Conservation (phyloP, 306 rosid genomes). For the Prunus kanzakura region DNA sequence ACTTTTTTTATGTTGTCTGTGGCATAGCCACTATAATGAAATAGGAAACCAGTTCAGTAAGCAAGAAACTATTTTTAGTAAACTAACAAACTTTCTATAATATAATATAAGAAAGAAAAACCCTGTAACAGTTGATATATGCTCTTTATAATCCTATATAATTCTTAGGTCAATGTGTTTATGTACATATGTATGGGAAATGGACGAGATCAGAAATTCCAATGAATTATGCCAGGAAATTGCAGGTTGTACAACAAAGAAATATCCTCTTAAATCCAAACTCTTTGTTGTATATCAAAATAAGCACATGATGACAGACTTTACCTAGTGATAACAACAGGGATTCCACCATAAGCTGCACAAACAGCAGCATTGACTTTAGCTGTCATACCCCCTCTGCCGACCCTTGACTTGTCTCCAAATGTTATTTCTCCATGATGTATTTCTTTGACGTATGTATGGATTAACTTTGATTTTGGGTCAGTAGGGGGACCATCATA, state of each 20-base stretch:
- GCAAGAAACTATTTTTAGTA: conserved; percentile 10
- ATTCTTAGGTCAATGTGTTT: no score
- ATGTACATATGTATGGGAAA: no score
- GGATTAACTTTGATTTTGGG: conserved; percentile 74
- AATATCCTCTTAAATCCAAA: neutral
- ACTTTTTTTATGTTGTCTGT: conserved; percentile 70
- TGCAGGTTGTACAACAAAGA: neutral
- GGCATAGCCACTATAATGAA: conserved; percentile 60
- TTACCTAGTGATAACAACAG: conserved; percentile 89
- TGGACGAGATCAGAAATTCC: no score
- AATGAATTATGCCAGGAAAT: neutral
- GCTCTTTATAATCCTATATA: no score
- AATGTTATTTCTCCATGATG: conserved; percentile 75
- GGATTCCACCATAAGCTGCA: conserved; percentile 73
- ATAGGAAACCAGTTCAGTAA: conserved; percentile 15
- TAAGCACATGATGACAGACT: neutral
- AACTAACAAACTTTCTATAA: neutral
- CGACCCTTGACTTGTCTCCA: conserved; percentile 82
- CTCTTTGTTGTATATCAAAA: neutral
- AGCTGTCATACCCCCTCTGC: conserved; percentile 94
- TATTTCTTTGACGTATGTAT: conserved; percentile 69
- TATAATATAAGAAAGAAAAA: neutral
- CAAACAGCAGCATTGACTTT: conserved; percentile 81
- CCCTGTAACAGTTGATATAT: neutral
- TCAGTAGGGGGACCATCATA: conserved; percentile 80